Evolutionary conservation across 2,329 filamentous ascomycete species (phyloP), one percentile per base, ranked within the genome.

Genomic region (Chrysoporthe puriensis): DNA sequence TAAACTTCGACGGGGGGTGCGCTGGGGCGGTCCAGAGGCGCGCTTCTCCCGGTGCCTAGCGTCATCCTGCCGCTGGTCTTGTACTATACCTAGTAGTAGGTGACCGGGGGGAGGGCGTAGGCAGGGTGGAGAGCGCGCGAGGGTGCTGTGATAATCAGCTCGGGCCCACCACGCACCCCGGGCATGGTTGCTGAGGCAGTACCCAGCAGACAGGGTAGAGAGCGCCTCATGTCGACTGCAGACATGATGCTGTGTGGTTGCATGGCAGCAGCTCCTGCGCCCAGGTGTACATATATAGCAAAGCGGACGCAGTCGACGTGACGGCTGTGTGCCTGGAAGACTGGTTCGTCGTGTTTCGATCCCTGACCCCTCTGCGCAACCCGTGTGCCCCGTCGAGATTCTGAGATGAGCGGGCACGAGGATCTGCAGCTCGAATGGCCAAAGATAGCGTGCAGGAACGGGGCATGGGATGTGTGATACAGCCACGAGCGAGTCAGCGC

Each of bases 281-380:
- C 34, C 50, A 26, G 26, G 26, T 26, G 0, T 26, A 26, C 26
- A 26, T 66, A 48, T 21, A 42, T 59, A 36, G 57, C 21, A 21
- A 64, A 50, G 50, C 62, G 59, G 59, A 52, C 43, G 52, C 40
- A 52, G 52, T 44, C 60, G 65, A 65, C 60, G 66, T 66, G 50
- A 60, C 63, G 60, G 42, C 44, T 66, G 64, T 64, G 60, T 66
- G 58, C 32, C 64, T 52, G 32, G 26, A 43, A 67, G 65, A 58
- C 48, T 65, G 65, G 36, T 58, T 64, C 42, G 44, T 50, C 59
- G 32, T 43, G 65, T 62, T 58, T 65, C 59, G 62, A 64, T 57
- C 42, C 62, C 62, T 58, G 52, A n/a, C 50, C 5, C 14, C 34
- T 42, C 18, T 50, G 21, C 16, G 9, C 44, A 42, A 3, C 26